phyloP scores from a whole-genome alignment of 2,329 filamentous ascomycete genomes.

The Clonostachys rhizophaga region DNA sequence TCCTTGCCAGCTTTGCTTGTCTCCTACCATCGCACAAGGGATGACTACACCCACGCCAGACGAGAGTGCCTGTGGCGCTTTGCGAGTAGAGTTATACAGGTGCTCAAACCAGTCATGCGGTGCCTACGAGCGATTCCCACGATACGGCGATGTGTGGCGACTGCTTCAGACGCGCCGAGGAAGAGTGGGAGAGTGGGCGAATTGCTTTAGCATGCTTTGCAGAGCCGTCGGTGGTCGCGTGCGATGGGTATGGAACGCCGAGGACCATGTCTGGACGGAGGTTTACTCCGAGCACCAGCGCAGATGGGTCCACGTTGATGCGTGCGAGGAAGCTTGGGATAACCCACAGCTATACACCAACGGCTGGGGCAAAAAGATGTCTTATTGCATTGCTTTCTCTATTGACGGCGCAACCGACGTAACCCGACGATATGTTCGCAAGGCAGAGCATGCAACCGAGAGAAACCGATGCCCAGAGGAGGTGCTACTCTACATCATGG shows the following conservation, averaged over 20 bases:
- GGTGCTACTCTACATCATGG: conserved; percentile 84
- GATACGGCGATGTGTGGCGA: conserved; percentile 94
- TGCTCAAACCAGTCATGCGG: conserved; percentile 75
- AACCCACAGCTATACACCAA: conserved; percentile 88
- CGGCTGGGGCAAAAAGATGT: conserved; percentile 94
- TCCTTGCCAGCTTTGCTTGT: conserved; percentile 73
- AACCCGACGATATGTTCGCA: conserved; percentile 65
- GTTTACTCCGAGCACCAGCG: conserved; percentile 92
- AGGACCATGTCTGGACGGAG: conserved; percentile 97
- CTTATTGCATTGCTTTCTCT: conserved; percentile 95
- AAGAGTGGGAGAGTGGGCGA: conserved; percentile 92
- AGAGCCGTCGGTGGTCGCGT: conserved; percentile 86
- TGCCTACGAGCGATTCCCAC: conserved; percentile 81
- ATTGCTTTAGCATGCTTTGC: conserved; percentile 98
- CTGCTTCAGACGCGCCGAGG: conserved; percentile 82
- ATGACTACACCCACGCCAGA: conserved; percentile 83
- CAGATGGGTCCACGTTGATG: conserved; percentile 95
- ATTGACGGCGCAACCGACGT: conserved; percentile 74
- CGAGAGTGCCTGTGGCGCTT: conserved; percentile 82
- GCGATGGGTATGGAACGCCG: conserved; percentile 96
- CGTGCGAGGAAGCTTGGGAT: conserved; percentile 93
- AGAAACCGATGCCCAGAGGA: conserved; percentile 81
- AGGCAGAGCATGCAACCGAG: conserved; percentile 66
- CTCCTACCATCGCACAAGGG: conserved; percentile 77
- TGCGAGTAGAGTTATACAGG: conserved; percentile 83